phyloP scores from a whole-genome alignment of 768 basidiomycete species.

The Russula emetica region DNA sequence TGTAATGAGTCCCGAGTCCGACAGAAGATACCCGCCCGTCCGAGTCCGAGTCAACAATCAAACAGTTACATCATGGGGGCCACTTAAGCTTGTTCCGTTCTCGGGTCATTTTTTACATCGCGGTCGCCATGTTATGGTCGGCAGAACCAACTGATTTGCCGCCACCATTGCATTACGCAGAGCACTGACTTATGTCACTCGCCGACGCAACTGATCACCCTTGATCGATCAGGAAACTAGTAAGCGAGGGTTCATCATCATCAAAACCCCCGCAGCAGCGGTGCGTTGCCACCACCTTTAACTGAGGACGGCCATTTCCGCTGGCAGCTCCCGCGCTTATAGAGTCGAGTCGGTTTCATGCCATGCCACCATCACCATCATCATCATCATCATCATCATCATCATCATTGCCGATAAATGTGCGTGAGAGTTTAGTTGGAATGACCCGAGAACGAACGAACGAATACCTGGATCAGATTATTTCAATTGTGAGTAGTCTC shows the following conservation, averaged over 20 bases:
- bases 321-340: background rate
- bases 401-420: background rate
- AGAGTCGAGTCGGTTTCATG: background rate
- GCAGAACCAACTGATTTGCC: background rate
- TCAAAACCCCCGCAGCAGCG: background rate
- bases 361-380: background rate
- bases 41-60: conserved; percentile 18
- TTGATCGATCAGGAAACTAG: conserved; percentile 19
- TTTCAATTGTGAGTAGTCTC: background rate
- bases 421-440: background rate
- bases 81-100: background rate
- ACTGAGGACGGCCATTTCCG: background rate
- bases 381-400: background rate
- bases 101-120: background rate
- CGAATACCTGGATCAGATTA: background rate
- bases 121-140: background rate
- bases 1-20: background rate
- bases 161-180: background rate
- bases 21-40: background rate
- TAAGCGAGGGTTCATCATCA: conserved; percentile 20
- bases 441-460: background rate
- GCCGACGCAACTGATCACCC: background rate
- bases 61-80: background rate
- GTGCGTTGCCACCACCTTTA: conserved; percentile 6
- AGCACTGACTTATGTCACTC: conserved; percentile 15